Evolutionary conservation across 2,329 filamentous ascomycete genomes (phyloP).

Genomic region (Microsporum ferrugineum): DNA sequence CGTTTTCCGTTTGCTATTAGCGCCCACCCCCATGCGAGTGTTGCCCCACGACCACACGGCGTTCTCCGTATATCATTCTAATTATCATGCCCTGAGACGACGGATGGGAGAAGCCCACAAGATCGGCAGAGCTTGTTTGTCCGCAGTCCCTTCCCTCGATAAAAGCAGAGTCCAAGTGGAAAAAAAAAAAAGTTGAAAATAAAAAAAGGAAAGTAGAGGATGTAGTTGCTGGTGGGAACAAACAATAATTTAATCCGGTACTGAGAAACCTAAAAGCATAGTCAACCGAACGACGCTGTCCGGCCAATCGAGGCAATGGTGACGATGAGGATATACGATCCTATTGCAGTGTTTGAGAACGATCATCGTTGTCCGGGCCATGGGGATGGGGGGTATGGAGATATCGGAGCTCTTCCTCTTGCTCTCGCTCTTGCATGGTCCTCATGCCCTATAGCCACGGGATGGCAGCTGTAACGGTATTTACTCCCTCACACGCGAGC

Average conservation of each 20-base stretch:
- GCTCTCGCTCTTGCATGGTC: background rate
- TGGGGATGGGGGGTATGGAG: background rate
- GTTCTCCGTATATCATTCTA: background rate
- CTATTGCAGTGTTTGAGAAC: background rate
- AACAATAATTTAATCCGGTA: background rate
- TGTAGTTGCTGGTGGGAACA: background rate
- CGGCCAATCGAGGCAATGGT: background rate
- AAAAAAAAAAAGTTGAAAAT: background rate
- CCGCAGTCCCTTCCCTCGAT: background rate
- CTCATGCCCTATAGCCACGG: background rate
- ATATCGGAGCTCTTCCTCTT: background rate
- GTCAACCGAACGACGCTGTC: background rate
- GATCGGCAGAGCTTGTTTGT: background rate
- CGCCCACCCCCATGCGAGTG: background rate
- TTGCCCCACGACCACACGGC: background rate
- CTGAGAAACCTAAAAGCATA: background rate
- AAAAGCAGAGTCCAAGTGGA: background rate
- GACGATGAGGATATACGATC: background rate
- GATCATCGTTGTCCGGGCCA: background rate
- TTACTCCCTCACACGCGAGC: background rate
- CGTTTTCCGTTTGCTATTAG: background rate
- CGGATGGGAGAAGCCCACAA: background rate
- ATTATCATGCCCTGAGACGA: background rate
- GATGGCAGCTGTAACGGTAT: background rate
- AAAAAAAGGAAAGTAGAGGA: background rate